phyloP scores from a whole-genome alignment of 148 eudicot species.

The Limonium bicolor region DNA sequence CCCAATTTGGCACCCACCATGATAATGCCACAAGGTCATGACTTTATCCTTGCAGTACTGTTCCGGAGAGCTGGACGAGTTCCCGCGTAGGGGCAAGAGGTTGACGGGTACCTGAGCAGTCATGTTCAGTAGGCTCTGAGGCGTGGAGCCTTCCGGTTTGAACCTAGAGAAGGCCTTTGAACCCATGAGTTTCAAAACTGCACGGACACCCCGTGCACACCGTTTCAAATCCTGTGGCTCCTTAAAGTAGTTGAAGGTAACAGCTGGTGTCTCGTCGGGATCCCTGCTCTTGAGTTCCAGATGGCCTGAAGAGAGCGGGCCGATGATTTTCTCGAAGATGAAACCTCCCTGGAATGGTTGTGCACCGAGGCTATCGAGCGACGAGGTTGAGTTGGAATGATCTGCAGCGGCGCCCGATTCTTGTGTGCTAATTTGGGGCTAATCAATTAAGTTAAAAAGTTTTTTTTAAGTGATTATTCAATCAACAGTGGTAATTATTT shows the following conservation, averaged over 20 bases:
- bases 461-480: no score
- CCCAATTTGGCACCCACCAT: constrained; percentile 90
- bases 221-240: constrained; percentile 49
- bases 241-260: constrained; percentile 85
- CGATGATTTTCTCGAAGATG: constrained; percentile 58
- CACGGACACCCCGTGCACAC: constrained; percentile 49
- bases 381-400: constrained; percentile 42
- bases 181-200: constrained; percentile 34
- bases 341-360: constrained; percentile 66
- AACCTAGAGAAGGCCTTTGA: constrained; percentile 40
- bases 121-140: constrained; percentile 31
- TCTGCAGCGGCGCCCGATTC: constrained; percentile 64
- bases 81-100: constrained; percentile 36
- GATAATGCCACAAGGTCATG: constrained; percentile 92
- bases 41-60: constrained; percentile 90
- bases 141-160: constrained; percentile 15
- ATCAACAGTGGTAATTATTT: neutral
- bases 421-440: constrained; percentile 86
- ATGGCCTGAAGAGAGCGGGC: constrained; percentile 66
- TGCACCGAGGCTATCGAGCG: constrained; percentile 32
- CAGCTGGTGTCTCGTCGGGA: constrained; percentile 53
- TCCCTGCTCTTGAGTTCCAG: constrained; percentile 30
- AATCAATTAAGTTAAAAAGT: constrained; percentile 29
- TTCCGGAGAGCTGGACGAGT: constrained; percentile 34
- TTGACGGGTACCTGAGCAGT: constrained; percentile 39